These are phyloP conservation scores for Pichia nanzhaoensis DNA, from an alignment of 805 yeast genomes.

Conservation along the genomic window DNA sequence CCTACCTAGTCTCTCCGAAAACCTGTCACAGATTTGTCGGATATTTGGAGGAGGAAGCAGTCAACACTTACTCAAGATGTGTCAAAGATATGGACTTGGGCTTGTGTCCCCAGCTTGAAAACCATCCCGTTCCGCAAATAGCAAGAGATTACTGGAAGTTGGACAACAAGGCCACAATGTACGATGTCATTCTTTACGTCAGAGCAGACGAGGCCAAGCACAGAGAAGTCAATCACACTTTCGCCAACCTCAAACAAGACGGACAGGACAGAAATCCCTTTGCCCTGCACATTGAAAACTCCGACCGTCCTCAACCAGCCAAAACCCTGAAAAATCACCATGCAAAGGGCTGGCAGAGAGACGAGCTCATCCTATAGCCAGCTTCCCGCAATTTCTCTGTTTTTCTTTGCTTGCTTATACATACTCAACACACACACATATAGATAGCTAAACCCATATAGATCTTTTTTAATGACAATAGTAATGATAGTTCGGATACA, in stretches of 20 bases:
- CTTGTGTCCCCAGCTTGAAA: conserved; percentile 41
- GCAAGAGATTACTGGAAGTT: conserved; percentile 62
- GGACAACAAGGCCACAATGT: conserved; percentile 43
- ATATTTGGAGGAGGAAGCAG: conserved; percentile 72
- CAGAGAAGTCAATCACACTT: conserved; percentile 72
- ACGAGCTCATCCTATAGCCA: conserved; percentile 24
- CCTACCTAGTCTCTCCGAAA: conserved; percentile 52
- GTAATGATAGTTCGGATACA: too few species aligned
- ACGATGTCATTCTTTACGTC: conserved; percentile 52
- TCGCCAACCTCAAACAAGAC: conserved; percentile 49
- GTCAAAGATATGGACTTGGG: conserved; percentile 47
- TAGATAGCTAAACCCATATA: too few species aligned
- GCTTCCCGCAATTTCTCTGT: too few species aligned
- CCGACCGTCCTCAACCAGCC: conserved; percentile 25
- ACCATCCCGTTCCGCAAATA: conserved; percentile 45
- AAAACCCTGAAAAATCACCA: conserved; percentile 21
- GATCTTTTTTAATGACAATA: too few species aligned
- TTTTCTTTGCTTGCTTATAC: too few species aligned
- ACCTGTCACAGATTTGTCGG: conserved; percentile 74
- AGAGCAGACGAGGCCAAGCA: conserved; percentile 78
- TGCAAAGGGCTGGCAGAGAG: conserved; percentile 31
- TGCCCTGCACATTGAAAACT: conserved; percentile 37
- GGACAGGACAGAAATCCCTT: conserved; percentile 60
- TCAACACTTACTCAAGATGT: conserved; percentile 58
- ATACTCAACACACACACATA: too few species aligned